Conservation (phyloP, 805 yeast species). For the Lipomyces yamadae region DNA sequence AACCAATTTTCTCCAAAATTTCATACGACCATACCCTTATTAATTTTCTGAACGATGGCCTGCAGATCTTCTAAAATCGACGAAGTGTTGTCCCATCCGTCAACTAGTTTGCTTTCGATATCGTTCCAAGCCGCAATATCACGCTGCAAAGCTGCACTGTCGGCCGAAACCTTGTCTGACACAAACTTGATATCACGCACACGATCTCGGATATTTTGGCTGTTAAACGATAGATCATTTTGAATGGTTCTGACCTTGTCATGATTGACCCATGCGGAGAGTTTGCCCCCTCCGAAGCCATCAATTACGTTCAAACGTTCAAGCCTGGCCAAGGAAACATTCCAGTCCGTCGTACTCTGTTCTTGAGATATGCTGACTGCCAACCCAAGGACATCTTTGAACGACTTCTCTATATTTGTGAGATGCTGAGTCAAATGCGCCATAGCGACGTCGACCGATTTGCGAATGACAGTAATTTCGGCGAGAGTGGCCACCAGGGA, state of each 20-base stretch:
- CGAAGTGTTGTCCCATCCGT: conserved; percentile 17
- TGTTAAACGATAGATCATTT: conserved; percentile 29
- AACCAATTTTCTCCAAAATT: background rate
- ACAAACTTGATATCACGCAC: conserved; percentile 38
- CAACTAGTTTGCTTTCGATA: conserved; percentile 10
- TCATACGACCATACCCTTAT: conserved; percentile 18
- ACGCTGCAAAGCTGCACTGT: conserved; percentile 24
- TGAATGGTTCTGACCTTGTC: conserved; percentile 17
- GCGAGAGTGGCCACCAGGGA: conserved; percentile 23
- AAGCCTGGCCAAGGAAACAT: conserved; percentile 19
- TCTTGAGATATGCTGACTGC: conserved; percentile 39
- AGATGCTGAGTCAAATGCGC: conserved; percentile 40
- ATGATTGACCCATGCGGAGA: conserved; percentile 38
- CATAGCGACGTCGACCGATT: conserved; percentile 41
- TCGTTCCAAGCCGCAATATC: conserved; percentile 28
- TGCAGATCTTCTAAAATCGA: conserved; percentile 40
- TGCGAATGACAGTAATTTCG: conserved; percentile 37
- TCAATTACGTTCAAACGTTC: conserved; percentile 25
- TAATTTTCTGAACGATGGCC: conserved; percentile 39
- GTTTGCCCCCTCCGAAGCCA: conserved; percentile 32
- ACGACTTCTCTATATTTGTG: conserved; percentile 35
- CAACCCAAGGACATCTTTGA: conserved; percentile 38
- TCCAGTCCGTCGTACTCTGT: conserved; percentile 36
- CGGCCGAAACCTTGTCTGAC: conserved; percentile 33
- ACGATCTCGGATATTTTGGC: conserved; percentile 32